These are phyloP conservation scores for Thamnidium elegans DNA, from an alignment of 192 early-diverging fungal species.

Conservation along the genomic window DNA sequence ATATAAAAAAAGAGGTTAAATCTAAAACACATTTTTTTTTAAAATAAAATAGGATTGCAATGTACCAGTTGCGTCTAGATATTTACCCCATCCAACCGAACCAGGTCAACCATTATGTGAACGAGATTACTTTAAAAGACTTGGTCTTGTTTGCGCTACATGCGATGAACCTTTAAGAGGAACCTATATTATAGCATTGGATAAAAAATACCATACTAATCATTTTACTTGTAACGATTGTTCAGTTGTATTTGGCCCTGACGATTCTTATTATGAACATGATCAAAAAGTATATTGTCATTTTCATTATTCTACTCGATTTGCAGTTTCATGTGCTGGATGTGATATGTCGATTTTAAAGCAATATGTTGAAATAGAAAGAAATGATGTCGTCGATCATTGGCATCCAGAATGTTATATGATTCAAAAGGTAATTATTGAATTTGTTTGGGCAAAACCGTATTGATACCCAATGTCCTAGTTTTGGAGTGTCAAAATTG, in stretches of 20 bases:
- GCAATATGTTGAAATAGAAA: conserved; percentile 93
- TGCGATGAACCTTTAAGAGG: conserved; percentile 88
- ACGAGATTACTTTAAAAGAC: conserved; percentile 81
- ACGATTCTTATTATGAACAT: conserved; percentile 96
- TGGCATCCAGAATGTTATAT: conserved; percentile 99
- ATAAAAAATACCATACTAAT: conserved; percentile 94
- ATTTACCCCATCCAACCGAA: conserved; percentile 66
- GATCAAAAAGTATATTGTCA: conserved; percentile 92
- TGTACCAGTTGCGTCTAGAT: conserved; percentile 77
- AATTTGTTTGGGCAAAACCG: not conserved
- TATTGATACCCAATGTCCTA: not conserved
- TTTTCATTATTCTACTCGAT: conserved; percentile 88
- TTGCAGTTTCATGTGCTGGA: conserved; percentile 92
- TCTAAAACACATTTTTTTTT: too few relatives aligned
- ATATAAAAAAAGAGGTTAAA: not conserved
- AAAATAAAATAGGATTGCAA: conserved; percentile 63
- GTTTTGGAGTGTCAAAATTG: conserved; percentile 23
- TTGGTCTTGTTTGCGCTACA: conserved; percentile 80
- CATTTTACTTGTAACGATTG: conserved; percentile 97
- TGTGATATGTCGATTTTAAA: conserved; percentile 94
- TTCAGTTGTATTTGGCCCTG: conserved; percentile 86
- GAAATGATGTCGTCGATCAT: conserved; percentile 72
- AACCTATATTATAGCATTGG: conserved; percentile 89
- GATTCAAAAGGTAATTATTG: conserved; percentile 84
- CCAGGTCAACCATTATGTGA: conserved; percentile 78